A percentile compares a stretch with the other conserved stretches of the same genome.
These are phyloP conservation scores for Fusarium pilosicola DNA, from an alignment of 2,329 filamentous ascomycete genomes.

Conservation along the genomic window DNA sequence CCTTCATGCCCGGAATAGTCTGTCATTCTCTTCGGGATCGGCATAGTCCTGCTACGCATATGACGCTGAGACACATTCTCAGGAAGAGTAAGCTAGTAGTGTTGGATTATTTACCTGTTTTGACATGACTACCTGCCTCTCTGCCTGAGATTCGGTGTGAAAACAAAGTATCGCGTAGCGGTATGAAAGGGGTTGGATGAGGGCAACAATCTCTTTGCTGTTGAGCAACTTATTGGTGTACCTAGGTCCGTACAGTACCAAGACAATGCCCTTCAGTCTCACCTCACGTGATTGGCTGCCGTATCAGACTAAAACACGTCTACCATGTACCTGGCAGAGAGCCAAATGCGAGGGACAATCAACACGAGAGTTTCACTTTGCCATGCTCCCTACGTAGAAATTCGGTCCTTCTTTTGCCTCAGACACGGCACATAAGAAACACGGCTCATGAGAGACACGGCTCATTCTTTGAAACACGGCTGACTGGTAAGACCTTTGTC, in stretches of 20 bases:
- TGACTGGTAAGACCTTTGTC: not conserved
- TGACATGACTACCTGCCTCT: not conserved
- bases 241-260: not conserved
- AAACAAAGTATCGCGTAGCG: not conserved
- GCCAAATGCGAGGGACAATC: not conserved
- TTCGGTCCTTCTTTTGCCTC: not conserved
- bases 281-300: not conserved
- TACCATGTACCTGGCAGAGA: not conserved
- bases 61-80: not conserved
- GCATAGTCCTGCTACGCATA: not conserved
- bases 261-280: not conserved
- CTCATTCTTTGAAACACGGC: not conserved
- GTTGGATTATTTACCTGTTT: not conserved
- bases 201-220: not conserved
- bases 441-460: not conserved
- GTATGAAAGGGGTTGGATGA: not conserved
- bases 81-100: not conserved
- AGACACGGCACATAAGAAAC: not conserved
- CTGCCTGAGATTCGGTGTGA: not conserved
- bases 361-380: not conserved
- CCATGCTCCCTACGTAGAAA: not conserved
- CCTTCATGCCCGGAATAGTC: not conserved
- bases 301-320: not conserved
- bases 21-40: not conserved
- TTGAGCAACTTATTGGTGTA: not conserved